Evolutionary conservation across 1,284 basidiomycete species (phyloP), one percentile per base, ranked within the genome.

Genomic region (Lignosus rhinocerotis): DNA sequence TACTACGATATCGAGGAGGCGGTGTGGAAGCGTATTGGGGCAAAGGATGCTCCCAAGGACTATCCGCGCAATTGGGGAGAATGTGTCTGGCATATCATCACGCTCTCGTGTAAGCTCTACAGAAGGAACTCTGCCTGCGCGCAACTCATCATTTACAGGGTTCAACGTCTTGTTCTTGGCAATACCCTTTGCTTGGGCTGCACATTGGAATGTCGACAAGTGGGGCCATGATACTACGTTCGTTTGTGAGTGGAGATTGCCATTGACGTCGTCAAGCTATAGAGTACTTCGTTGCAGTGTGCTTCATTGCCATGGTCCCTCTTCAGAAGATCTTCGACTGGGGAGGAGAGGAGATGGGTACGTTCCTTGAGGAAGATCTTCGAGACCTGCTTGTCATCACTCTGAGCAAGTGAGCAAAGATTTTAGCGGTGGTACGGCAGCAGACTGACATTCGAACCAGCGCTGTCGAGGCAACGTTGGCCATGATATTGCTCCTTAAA

Each of bases 131-230:
- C 25, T 25, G 25, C 25, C 2, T 25, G 2, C 25, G 25, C 25
- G 25, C 25, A 25, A 25, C 25, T 25, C 25, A 31, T 10, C 4
- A 21, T 16, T 11, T 8, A 14, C 19, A 58, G 63, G 52, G 49
- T 47, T 66, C 14, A 42, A 44, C 7, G 32, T 39, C 25, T 38
- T 54, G 3, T 52, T 88, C 19, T 16, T 88, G 1, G 78, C 84
- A 64, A 76, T 88, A 5, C 87, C 87, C 0, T 61, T 88, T 38
- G 83, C 86, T 7, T 90, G 87, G 87, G 78, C 74, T 2, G 76
- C 80, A 0, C 83, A 87, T 66, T 87, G 83, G 55, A 43, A 43
- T 11, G 41, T 45, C 43, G 58, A 48, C 7, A 17, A 39, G 6
- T 66, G 53, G 56, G 65, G 65, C 12, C 65, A 69, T 53, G 41